Conservation (phyloP, 495 filamentous ascomycete species). For the Lasiosphaeris hirsuta region DNA sequence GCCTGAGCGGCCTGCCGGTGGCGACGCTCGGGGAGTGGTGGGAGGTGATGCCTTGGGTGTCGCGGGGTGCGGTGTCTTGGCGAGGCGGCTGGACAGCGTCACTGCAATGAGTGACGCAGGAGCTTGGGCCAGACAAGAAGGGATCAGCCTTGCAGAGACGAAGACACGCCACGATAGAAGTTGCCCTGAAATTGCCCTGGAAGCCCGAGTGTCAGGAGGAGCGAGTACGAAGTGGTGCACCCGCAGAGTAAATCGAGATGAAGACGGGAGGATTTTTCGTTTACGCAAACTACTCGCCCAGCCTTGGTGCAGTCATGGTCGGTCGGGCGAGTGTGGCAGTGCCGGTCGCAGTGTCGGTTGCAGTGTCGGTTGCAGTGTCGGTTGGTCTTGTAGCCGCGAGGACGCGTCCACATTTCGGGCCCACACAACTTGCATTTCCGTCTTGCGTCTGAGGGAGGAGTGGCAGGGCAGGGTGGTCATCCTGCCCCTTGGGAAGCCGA, state of each 20-base stretch:
- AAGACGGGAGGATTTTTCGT: background rate
- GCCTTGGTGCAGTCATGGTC: too few species aligned
- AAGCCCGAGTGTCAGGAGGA: background rate
- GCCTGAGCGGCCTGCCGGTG: slow-evolving; percentile 5
- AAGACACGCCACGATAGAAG: slow-evolving; percentile 3
- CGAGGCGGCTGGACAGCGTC: slow-evolving; percentile 8
- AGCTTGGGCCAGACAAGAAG: slow-evolving; percentile 21
- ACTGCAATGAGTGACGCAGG: slow-evolving; percentile 23
- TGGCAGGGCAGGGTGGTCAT: too few species aligned
- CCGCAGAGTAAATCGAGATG: too few species aligned
- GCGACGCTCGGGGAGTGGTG: slow-evolving; percentile 3
- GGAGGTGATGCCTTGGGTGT: slow-evolving; percentile 10
- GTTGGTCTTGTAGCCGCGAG: too few species aligned
- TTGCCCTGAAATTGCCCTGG: background rate
- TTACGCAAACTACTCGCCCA: background rate
- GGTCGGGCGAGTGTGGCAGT: too few species aligned
- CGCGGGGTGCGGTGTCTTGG: slow-evolving; percentile 19
- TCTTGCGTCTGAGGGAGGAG: too few species aligned
- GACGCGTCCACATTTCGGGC: too few species aligned
- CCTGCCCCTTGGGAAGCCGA: too few species aligned
- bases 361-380: too few species aligned
- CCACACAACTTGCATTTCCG: too few species aligned
- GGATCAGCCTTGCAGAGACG: slow-evolving; percentile 22
- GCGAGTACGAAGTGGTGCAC: too few species aligned
- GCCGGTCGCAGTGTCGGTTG: too few species aligned